Evolutionary conservation across 192 early-diverging fungal genomes (phyloP), one percentile per base, ranked within the genome.

Genomic region (Backusella tuberculispora): DNA sequence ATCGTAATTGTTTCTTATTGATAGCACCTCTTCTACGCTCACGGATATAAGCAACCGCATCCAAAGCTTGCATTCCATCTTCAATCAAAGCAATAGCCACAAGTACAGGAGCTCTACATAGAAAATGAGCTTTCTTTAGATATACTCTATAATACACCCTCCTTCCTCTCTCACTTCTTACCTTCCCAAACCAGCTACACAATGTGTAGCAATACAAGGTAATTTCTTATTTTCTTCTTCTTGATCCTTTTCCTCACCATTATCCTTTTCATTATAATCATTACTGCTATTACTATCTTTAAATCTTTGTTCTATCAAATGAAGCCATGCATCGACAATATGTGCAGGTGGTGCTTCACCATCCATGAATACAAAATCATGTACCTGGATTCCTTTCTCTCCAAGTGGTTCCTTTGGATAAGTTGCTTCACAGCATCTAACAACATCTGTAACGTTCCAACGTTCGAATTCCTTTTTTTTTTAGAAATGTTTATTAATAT

Each of bases 1-100:
- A 86, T 47, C 83, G 82, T 34, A 92, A 75, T 79, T 95, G 93
- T 19, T 83, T 77, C 6, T 90, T 77, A 75, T 95, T 95, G 77
- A 95, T 85, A 9, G 92, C 93, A 1, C 93, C 93, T 26, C 93
- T 87, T n/a, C 92, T 76, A 19, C 85, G 75, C 71, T 89, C 83
- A 44, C 94, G 84, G 17, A 95, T 88, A 81, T 84, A 93, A 21
- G 83, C 83, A 45, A 95, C 91, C 42, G 91, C 87, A 73, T 95
- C 93, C 45, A 95, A 81, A n/a, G 92, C 86, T 2, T 84, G 76
- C 89, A 95, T 90, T 15, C 94, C 94, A 67, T 88, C 87, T 72
- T 95, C 94, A 65, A 95, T 91, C 46, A 95, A 79, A 6, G 93
- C 92, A 77, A 95, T 90, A 1, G 92, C 92, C 12, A 95, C 91